Conservation (phyloP, 2,329 filamentous ascomycete species). For the Purpureocillium lavendulum region DNA sequence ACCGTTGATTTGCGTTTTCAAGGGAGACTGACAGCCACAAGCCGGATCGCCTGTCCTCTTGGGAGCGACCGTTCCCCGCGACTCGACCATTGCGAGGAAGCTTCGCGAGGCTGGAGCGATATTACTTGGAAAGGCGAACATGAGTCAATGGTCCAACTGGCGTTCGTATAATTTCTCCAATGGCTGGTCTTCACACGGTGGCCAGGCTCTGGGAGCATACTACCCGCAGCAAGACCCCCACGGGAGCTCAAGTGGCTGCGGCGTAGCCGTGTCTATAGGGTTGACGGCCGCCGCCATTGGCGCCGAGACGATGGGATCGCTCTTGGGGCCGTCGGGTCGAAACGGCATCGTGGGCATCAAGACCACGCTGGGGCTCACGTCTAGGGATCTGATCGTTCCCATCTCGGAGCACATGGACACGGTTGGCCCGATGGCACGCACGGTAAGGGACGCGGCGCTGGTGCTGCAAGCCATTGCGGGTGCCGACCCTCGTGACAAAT, state of each 20-base stretch:
- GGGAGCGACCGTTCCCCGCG: not conserved
- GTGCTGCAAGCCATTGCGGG: slow-evolving; percentile 56
- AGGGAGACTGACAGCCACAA: too few relatives aligned
- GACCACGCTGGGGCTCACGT: slow-evolving; percentile 57
- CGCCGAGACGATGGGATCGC: slow-evolving; percentile 49
- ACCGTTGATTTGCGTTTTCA: too few relatives aligned
- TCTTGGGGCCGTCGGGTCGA: slow-evolving; percentile 40
- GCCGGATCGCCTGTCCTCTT: too few relatives aligned
- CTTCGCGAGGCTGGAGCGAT: slow-evolving; percentile 53
- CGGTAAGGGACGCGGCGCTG: slow-evolving; percentile 55
- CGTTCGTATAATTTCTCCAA: slow-evolving; percentile 47
- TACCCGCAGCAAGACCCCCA: slow-evolving; percentile 52
- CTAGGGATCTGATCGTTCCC: slow-evolving; percentile 52
- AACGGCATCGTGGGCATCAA: slow-evolving; percentile 62
- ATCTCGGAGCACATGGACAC: slow-evolving; percentile 55
- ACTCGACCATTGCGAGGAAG: slow-evolving; percentile 23
- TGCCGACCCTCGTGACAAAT: slow-evolving; percentile 49
- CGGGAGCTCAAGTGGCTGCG: slow-evolving; percentile 54
- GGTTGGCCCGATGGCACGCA: slow-evolving; percentile 53
- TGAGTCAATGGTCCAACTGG: slow-evolving; percentile 58
- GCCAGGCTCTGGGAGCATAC: slow-evolving; percentile 54
- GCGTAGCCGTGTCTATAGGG: slow-evolving; percentile 36
- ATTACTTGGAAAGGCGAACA: slow-evolving; percentile 57
- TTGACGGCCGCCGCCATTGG: slow-evolving; percentile 4
- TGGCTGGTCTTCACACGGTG: slow-evolving; percentile 58